Base-by-base conservation (phyloP, 805 yeast species). In the Candida fluviatilis region DNA sequence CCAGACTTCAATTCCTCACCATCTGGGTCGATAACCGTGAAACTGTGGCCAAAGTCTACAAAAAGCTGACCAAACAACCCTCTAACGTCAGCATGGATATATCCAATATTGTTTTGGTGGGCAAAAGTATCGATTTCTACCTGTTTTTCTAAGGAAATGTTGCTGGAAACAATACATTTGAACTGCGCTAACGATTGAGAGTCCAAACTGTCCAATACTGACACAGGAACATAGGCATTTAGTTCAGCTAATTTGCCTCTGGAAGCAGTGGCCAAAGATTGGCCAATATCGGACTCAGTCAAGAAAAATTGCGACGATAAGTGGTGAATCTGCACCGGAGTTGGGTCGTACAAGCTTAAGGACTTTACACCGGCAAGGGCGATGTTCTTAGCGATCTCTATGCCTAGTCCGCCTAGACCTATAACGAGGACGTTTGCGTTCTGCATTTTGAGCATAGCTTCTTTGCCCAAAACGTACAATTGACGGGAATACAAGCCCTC, bases 371-470 rank as follows among this genome's bases (percentile, higher is more conserved):
- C 99, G 2, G 99, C 99, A 27, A 93, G 72, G 0, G 96, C 95
- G 39, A 93, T 88, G 62, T 93, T 93, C 66, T 93, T 93, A 17
- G 99, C 97, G 41, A 93, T 88, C 65, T 93, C 99, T 31, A 87
- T 76, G 54, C 99, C 99, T 34, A 93, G 69, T 34, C 99, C 99
- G 57, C 80, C 82, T 40, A 91, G 69, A 3, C 99, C 99, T 46
- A 90, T 78, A 34, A 93, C 73, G 35, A 93, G 75, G n/a, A 93
- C 96, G 52, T 85, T 88, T 18, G 98, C 89, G 48, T 78, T 74
- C 54, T 90, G 96, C 97, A 93, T 86, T 62, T 88, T 86, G 52
- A 90, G 71, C 99, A 93, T 93, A 37, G 99, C 99, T 49, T 93
- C 99, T 54, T 87, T 89, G 45, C 99, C 99, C 48, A 93, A 66